phyloP scores from a whole-genome alignment of 1,284 basidiomycete species.

The Ceratobasidium sp. region DNA sequence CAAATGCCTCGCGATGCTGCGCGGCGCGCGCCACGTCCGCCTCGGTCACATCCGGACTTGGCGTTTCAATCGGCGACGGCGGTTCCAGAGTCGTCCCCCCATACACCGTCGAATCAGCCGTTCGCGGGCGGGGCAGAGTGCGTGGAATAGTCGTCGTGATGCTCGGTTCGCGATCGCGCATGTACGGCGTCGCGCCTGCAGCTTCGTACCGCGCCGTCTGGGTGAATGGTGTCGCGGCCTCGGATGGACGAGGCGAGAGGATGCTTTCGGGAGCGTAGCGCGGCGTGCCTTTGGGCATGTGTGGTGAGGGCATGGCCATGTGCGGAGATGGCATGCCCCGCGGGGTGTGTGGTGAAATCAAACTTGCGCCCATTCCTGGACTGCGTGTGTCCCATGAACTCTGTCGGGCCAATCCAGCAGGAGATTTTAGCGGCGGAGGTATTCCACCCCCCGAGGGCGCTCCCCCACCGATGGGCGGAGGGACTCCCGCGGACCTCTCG shows the following conservation, averaged over 20 bases:
- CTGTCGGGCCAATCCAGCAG: conserved; percentile 15
- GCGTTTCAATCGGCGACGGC: conserved; percentile 2
- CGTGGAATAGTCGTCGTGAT: conserved; percentile 21
- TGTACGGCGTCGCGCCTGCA: conserved; percentile 27
- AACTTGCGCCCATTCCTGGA: not conserved
- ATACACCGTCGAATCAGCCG: conserved; percentile 10
- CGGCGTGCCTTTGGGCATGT: conserved; percentile 18
- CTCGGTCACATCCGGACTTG: conserved; percentile 26
- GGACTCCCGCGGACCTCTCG: not conserved
- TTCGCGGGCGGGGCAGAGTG: conserved; percentile 29
- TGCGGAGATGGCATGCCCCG: conserved; percentile 14
- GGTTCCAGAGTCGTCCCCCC: not conserved
- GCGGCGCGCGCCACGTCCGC: conserved; percentile 28
- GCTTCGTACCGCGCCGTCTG: conserved; percentile 15
- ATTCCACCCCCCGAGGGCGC: not conserved
- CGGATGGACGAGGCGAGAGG: conserved; percentile 1
- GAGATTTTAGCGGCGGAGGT: conserved; percentile 14
- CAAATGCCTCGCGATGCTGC: conserved; percentile 38
- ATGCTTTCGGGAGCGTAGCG: conserved; percentile 9
- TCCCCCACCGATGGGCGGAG: not conserved
- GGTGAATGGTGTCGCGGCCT: not conserved
- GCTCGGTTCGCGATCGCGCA: conserved; percentile 36
- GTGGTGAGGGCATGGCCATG: conserved; percentile 11
- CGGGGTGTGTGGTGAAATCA: conserved; percentile 32
- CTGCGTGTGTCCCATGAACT: conserved; percentile 16